Conservation (phyloP, 352 stramenopile species). For the Blastocystis sp. region DNA sequence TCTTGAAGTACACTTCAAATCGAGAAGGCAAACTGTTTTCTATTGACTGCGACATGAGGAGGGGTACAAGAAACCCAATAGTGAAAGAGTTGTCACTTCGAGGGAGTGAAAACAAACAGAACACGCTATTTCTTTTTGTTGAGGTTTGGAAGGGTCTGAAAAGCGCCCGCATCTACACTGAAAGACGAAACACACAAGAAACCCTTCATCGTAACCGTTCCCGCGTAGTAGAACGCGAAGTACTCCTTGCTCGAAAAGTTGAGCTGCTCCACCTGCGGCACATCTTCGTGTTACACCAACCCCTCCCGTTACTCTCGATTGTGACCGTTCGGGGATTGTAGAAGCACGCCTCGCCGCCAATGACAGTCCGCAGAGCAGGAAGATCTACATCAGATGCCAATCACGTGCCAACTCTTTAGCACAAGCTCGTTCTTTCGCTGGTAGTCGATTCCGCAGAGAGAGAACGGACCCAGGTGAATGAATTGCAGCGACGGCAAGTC, state of each 20-base stretch:
- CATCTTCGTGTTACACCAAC: background rate
- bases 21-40: background rate
- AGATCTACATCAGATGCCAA: background rate
- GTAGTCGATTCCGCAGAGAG: background rate
- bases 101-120: background rate
- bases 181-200: background rate
- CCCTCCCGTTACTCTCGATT: background rate
- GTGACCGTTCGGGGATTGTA: background rate
- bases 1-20: slow-evolving; percentile 28
- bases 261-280: background rate
- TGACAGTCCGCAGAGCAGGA: background rate
- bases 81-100: background rate
- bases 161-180: background rate
- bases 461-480: background rate
- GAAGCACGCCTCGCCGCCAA: background rate
- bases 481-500: background rate
- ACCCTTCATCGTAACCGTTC: background rate
- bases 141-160: background rate
- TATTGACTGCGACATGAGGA: background rate
- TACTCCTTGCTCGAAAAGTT: background rate
- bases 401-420: background rate
- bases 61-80: background rate
- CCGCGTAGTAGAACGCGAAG: background rate
- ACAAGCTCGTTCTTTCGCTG: background rate
- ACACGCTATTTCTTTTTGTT: background rate